These are phyloP conservation scores for Spergularia azorica DNA, from an alignment of 179 eudicot genomes.

Conservation along the genomic window DNA sequence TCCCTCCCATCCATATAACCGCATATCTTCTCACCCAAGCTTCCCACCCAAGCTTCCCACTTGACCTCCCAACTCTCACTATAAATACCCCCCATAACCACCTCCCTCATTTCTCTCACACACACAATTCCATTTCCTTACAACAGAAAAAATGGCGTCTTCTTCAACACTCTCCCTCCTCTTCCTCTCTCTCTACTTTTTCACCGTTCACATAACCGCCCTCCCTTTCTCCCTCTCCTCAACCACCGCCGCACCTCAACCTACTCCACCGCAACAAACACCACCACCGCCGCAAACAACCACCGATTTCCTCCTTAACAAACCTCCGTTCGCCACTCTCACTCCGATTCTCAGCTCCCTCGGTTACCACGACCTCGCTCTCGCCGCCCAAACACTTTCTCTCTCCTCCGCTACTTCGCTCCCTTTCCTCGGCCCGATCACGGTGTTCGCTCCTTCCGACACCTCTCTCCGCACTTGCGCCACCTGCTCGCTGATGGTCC, in stretches of 20 bases:
- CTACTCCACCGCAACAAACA: not conserved
- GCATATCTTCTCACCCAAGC: not conserved
- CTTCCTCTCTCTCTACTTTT: not conserved
- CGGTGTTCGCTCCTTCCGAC: conserved; percentile 58
- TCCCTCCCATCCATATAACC: not conserved
- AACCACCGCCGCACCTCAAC: not conserved
- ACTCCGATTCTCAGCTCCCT: conserved; percentile 10
- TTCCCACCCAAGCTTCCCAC: not conserved
- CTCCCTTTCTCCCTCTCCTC: not conserved
- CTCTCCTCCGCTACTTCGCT: conserved; percentile 32
- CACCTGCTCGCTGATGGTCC: conserved; percentile 47
- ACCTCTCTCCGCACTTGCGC: conserved; percentile 55
- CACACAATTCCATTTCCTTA: not conserved
- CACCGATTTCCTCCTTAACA: not conserved
- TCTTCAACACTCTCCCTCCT: not conserved
- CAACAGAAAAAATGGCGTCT: conserved; percentile 1
- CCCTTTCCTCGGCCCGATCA: conserved; percentile 44
- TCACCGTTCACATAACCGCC: not conserved
- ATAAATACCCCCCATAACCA: not conserved
- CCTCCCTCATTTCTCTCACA: too few relatives aligned
- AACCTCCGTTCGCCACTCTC: not conserved
- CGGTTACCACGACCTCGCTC: conserved; percentile 21
- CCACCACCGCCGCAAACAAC: not conserved
- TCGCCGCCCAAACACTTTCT: conserved; percentile 38
- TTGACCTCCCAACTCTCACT: not conserved